Conservation (phyloP, 2,329 filamentous ascomycete genomes). For the Apiospora saccharicola region DNA sequence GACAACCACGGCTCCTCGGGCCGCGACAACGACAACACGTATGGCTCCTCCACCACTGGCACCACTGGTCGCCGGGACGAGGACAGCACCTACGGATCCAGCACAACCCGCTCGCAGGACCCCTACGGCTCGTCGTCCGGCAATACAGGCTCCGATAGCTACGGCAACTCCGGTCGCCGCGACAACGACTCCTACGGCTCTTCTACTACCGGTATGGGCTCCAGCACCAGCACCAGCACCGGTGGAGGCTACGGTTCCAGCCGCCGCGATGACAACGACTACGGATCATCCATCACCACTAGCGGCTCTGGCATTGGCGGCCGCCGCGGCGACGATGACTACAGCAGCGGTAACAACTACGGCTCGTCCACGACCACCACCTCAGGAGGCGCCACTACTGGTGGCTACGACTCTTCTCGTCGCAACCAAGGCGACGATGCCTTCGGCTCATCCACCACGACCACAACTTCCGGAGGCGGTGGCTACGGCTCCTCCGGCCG, state of each 20-base stretch:
- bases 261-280: constrained; percentile 31
- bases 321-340: constrained; percentile 37
- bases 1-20: constrained; percentile 27
- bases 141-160: constrained; percentile 24
- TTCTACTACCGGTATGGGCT: constrained; percentile 6
- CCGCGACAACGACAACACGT: constrained; percentile 32
- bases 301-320: constrained; percentile 31
- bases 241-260: constrained; percentile 34
- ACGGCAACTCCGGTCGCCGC: too few species aligned
- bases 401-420: constrained; percentile 31
- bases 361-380: constrained; percentile 31
- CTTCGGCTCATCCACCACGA: constrained; percentile 16
- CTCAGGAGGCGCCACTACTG: constrained; percentile 19
- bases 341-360: constrained; percentile 36
- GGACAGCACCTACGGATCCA: constrained; percentile 29
- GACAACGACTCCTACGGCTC: constrained; percentile 30
- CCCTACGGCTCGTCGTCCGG: constrained; percentile 33
- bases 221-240: constrained; percentile 11
- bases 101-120: constrained; percentile 26
- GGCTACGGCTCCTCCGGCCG: constrained; percentile 31
- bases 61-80: constrained; percentile 21
- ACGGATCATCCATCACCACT: constrained; percentile 33
- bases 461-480: background rate
- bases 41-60: constrained; percentile 29
- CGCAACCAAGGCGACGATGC: constrained; percentile 28